Evolutionary conservation across 163 green algal genomes (phyloP), one percentile per base, ranked within the genome.

Genomic region (Coccomyxa subellipsoidea): DNA sequence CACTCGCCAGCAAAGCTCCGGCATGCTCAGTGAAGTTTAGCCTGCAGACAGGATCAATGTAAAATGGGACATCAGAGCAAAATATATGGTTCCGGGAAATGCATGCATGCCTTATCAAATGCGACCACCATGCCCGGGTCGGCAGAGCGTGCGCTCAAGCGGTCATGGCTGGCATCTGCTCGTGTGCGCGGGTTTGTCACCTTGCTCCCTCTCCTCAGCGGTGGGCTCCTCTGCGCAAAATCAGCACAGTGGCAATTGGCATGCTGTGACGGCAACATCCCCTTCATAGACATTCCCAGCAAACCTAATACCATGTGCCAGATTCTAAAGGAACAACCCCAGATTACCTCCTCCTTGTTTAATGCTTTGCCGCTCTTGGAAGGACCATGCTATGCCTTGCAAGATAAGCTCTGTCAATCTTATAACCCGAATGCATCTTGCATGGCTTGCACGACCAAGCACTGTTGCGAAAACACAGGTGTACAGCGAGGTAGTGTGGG

Each of bases 141-240:
- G 21, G 66, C 66, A 34, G 66, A 35, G 2, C 66, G 29, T 9
- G 66, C 7, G 32, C 29, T 34, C 66, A 73, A 34, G 32, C 66
- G n/a, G 66, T 73, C 66, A 12, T 73, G 66, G 7, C 7, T 8
- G 8, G 32, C 10, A 47, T 38, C 70, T 9, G 70, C 25, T 39
- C 31, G 12, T 34, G 32, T 27, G 70, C 70, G 32, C 70, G 70
- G 70, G 32, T 40, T 34, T 77, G 31, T 40, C 4, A 39, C 72
- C 31, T 70, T 82, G 54, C 75, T 84, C 0, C 83, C 83, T 34
- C 69, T 80, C 29, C 83, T 77, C 76, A 87, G 69, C 10, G 83
- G 83, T 25, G 83, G 36, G 29, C 76, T 82, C 76, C 47, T 73
- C 83, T 87, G 83, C 39, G 71, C 29, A 40, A 29, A 40, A 5